A percentile compares a stretch with the other conserved stretches of the same genome.
phyloP scores from a whole-genome alignment of 331 rosid species.

The Arachis monticola region DNA sequence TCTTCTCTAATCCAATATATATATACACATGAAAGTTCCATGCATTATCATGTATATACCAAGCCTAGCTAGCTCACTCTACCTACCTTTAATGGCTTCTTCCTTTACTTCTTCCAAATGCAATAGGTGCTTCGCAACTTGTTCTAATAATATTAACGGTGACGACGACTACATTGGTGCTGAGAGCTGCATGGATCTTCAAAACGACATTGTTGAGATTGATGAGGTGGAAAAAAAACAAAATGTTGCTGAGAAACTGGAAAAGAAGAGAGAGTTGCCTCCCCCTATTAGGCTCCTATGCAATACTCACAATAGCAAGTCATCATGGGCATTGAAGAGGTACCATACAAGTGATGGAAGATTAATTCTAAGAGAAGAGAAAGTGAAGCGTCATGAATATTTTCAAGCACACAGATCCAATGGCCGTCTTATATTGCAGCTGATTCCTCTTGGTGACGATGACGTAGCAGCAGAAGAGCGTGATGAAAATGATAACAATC shows the following conservation, averaged over 20 bases:
- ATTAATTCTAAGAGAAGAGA: constrained; percentile 60
- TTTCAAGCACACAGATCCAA: constrained; percentile 61
- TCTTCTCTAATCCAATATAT: no score
- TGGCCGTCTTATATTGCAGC: constrained; percentile 68
- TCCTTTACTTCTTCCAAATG: no score
- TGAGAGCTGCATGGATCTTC: constrained; percentile 64
- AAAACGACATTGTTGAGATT: neutral
- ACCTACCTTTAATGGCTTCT: no score
- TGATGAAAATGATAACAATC: neutral
- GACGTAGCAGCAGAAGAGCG: neutral
- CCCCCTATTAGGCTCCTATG: constrained; percentile 57
- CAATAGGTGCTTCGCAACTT: no score
- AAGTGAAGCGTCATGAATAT: constrained; percentile 48
- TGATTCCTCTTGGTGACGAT: constrained; percentile 40
- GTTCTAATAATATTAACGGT: no score
- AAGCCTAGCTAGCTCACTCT: no score
- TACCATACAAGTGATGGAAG: constrained; percentile 62
- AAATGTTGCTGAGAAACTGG: neutral
- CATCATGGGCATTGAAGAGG: constrained; percentile 62
- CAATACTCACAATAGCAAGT: constrained; percentile 15
- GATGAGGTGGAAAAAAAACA: neutral
- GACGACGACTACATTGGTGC: constrained; percentile 62
- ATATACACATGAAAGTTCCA: no score
- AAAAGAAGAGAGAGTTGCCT: constrained; percentile 47
- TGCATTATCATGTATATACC: no score